Evolutionary conservation across 495 filamentous ascomycete species (phyloP), one percentile per base, ranked within the genome.

Genomic region (Xylaria curta): DNA sequence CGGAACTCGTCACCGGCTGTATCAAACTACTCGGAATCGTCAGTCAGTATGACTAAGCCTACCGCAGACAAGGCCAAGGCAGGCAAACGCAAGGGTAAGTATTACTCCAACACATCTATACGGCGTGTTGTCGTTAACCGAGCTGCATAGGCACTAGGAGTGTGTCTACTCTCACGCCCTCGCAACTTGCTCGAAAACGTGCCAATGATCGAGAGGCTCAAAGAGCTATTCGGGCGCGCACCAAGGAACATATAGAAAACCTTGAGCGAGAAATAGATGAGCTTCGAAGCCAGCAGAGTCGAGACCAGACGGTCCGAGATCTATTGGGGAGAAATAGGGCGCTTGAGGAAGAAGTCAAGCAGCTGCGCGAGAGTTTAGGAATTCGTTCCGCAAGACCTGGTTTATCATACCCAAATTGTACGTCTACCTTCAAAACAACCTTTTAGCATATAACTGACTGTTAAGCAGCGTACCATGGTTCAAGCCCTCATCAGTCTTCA

Each of bases 161-260:
- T 49, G 91, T 94, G 24, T 89, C 90, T 65, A 93, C 90, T 70
- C 87, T 94, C 72, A 92, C 90, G 15, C 88, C 89, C n/a, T 86
- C 89, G 31, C 91, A 94, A 77, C 83, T 93, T 60, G 90, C 87
- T 8, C 88, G 91, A 76, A 97, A 97, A 81, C 87, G 94, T 68
- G 93, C 92, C 76, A 97, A 97, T 80, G 94, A 97, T 78, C 88
- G 94, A 51, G 92, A 95, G 81, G 94, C 94, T 21, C 94, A 97
- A 79, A 88, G 92, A 62, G 93, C 92, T 21, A 97, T 97, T 70
- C 87, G 94, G 19, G 91, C 93, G 75, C 86, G 94, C 69, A 97
- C 91, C 13, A 95, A 94, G 75, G 85, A 89, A 67, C 91, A 94
- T 75, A 96, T 97, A 72, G 92, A 94, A 66, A 84, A 81, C 26